These are phyloP conservation scores for Prototheca stagnorum DNA, from an alignment of 163 green algal genomes.

Conservation along the genomic window DNA sequence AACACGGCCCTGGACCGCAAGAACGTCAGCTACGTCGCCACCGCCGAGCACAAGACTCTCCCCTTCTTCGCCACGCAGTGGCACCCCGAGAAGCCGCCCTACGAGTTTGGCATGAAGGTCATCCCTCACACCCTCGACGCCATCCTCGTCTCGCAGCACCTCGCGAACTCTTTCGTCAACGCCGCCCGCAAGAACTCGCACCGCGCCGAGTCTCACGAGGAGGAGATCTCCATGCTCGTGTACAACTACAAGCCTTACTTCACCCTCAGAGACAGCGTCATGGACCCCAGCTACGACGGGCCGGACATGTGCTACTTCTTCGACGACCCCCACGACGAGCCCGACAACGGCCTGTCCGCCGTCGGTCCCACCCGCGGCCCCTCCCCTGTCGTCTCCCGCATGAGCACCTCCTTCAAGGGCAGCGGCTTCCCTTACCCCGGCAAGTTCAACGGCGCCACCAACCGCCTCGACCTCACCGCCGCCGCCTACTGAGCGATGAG, in stretches of 20 bases:
- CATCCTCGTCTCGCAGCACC: constrained; percentile 52
- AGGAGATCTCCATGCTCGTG: constrained; percentile 57
- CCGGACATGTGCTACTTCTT: constrained; percentile 39
- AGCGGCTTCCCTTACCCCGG: no score
- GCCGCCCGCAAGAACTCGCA: constrained; percentile 31
- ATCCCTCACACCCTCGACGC: constrained; percentile 58
- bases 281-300: constrained; percentile 55
- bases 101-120: constrained; percentile 58
- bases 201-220: constrained; percentile 42
- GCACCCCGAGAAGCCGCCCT: constrained; percentile 73
- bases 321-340: not conserved
- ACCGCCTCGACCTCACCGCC: no score
- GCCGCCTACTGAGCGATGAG: no score
- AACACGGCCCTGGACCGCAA: constrained; percentile 44
- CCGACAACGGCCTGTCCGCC: constrained; percentile 1
- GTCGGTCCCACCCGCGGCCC: no score
- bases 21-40: constrained; percentile 18
- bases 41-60: constrained; percentile 58
- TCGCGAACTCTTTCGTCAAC: constrained; percentile 25
- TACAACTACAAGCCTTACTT: constrained; percentile 54
- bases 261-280: constrained; percentile 29
- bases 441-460: no score
- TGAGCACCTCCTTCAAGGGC: no score
- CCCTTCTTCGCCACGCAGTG: constrained; percentile 57
- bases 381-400: no score